phyloP scores from a whole-genome alignment of 179 eudicot genomes.

The Dionaea muscipula region DNA sequence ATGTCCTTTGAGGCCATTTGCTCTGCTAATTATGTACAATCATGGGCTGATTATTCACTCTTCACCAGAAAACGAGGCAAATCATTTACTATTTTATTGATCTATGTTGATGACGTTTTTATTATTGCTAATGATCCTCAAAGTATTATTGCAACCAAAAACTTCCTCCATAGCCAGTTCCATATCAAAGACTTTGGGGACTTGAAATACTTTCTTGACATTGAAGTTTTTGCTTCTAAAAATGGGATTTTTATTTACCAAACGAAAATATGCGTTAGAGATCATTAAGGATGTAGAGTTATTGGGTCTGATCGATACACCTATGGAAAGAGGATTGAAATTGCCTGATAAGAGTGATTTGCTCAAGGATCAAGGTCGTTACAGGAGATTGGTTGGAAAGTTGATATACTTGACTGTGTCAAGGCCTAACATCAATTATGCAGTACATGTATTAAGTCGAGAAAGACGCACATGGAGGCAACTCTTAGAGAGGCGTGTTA shows the following conservation, averaged over 20 bases:
- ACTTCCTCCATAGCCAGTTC: not conserved
- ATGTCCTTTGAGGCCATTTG: not conserved
- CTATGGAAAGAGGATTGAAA: constrained; percentile 1
- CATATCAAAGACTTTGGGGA: constrained; percentile 1
- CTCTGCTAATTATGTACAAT: not conserved
- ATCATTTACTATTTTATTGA: not conserved
- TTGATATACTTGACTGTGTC: not conserved
- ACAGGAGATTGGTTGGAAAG: not conserved
- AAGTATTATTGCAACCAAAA: not conserved
- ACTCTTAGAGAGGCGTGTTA: not conserved
- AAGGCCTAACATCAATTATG: not conserved
- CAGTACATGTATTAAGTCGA: not conserved
- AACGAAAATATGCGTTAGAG: constrained; percentile 6
- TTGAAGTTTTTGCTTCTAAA: not conserved
- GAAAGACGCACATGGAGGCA: not conserved
- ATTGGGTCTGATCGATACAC: not conserved
- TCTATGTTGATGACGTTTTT: not conserved
- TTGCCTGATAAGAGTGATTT: not conserved
- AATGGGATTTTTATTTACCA: not conserved
- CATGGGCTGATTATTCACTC: not conserved
- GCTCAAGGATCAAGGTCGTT: not conserved
- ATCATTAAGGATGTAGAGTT: constrained; percentile 3
- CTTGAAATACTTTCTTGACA: constrained; percentile 1
- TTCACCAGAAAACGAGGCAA: not conserved
- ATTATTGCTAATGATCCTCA: not conserved